These are phyloP conservation scores for Falciphora oryzae DNA, from an alignment of 2,329 filamentous ascomycete species.

Conservation along the genomic window DNA sequence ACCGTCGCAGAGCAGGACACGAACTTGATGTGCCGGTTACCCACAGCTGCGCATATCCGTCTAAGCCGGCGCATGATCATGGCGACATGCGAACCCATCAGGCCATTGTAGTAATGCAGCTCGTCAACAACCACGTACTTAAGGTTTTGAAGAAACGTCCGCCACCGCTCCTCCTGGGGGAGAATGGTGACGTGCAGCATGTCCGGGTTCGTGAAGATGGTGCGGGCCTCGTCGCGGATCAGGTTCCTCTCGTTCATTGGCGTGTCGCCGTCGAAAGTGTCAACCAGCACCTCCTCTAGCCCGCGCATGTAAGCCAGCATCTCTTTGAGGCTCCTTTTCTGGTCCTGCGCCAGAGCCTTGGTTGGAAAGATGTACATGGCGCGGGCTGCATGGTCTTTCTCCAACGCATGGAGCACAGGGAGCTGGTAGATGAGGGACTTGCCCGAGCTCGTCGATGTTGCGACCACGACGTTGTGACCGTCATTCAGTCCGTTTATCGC, in stretches of 20 bases:
- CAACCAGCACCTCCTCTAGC: conserved; percentile 70
- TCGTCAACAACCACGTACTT: conserved; percentile 90
- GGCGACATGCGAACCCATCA: conserved; percentile 90
- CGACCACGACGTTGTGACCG: conserved; percentile 77
- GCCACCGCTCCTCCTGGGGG: conserved; percentile 86
- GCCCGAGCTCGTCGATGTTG: conserved; percentile 92
- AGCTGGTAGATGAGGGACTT: conserved; percentile 98
- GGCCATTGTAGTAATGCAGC: conserved; percentile 91
- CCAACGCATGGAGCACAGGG: conserved; percentile 80
- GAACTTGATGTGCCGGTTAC: conserved; percentile 80
- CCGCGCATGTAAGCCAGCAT: conserved; percentile 75
- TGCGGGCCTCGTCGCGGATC: conserved; percentile 81
- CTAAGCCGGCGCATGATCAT: conserved; percentile 89
- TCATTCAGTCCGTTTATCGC: conserved; percentile 83
- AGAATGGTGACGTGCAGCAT: conserved; percentile 95
- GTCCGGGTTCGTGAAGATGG: conserved; percentile 97
- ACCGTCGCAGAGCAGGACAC: conserved; percentile 96
- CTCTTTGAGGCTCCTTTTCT: conserved; percentile 80
- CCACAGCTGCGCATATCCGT: conserved; percentile 82
- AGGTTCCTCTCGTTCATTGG: conserved; percentile 69
- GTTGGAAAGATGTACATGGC: conserved; percentile 99
- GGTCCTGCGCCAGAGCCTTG: conserved; percentile 93
- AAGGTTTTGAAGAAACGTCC: conserved; percentile 77
- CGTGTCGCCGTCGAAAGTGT: conserved; percentile 95
- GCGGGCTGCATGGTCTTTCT: conserved; percentile 67